phyloP scores from a whole-genome alignment of 805 yeast genomes.

The Cyberlindnera veronae region DNA sequence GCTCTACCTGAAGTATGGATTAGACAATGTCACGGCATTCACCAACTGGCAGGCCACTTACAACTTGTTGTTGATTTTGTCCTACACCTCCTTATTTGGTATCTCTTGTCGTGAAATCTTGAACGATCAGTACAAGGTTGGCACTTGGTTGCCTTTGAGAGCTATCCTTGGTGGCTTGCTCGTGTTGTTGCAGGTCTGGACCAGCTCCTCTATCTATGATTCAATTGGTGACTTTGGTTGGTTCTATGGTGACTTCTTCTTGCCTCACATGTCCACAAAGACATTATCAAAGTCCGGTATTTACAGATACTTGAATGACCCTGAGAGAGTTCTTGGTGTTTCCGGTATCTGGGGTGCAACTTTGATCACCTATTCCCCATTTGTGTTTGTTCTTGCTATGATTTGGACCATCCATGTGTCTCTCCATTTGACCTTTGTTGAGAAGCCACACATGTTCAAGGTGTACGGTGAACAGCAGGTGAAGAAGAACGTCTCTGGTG shows the following conservation, averaged over 20 bases:
- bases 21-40: constrained; percentile 61
- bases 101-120: constrained; percentile 33
- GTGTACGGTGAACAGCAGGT: constrained; percentile 66
- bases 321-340: constrained; percentile 74
- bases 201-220: constrained; percentile 61
- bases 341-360: constrained; percentile 77
- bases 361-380: constrained; percentile 52
- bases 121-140: constrained; percentile 26
- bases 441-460: constrained; percentile 72
- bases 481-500: constrained; percentile 48
- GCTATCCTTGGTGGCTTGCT: constrained; percentile 57
- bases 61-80: constrained; percentile 46
- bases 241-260: constrained; percentile 84
- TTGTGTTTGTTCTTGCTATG: constrained; percentile 48
- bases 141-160: constrained; percentile 47
- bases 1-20: constrained; percentile 59
- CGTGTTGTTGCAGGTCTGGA: constrained; percentile 61
- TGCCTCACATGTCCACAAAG: constrained; percentile 48
- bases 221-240: constrained; percentile 84
- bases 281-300: constrained; percentile 73
- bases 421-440: constrained; percentile 67
- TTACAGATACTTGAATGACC: constrained; percentile 76
- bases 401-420: constrained; percentile 68
- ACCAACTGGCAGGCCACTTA: constrained; percentile 72
- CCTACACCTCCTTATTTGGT: constrained; percentile 50